phyloP scores from a whole-genome alignment of 2,329 filamentous ascomycete species.

The Ophiostoma perfectum region DNA sequence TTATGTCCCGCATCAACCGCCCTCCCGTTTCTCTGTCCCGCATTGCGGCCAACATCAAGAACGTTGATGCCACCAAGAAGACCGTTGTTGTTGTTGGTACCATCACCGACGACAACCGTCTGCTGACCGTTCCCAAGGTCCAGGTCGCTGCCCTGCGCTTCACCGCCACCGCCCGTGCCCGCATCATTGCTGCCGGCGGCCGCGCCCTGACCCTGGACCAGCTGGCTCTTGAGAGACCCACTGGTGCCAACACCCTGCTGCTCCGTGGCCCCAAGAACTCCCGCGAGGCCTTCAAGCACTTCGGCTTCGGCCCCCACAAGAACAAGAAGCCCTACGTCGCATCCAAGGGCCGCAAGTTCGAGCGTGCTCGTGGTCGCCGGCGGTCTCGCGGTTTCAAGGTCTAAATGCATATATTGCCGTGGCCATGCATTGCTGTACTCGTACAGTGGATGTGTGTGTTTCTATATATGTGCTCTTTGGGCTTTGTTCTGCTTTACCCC shows the following conservation, averaged over 20 bases:
- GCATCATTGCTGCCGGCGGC: conserved; percentile 89
- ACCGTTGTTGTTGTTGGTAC: conserved; percentile 92
- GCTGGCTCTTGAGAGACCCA: conserved; percentile 90
- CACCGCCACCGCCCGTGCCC: conserved; percentile 90
- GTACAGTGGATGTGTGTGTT: too few species aligned
- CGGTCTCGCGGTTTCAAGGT: conserved; percentile 99
- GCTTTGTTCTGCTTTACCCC: neutral
- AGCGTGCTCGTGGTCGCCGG: conserved; percentile 97
- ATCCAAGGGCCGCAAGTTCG: conserved; percentile 99
- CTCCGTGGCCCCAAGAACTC: conserved; percentile 98
- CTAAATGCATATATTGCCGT: conserved; percentile 50
- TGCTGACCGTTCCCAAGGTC: conserved; percentile 84
- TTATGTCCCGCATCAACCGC: conserved; percentile 98
- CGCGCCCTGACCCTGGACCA: conserved; percentile 95
- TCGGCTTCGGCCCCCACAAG: conserved; percentile 95
- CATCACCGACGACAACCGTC: conserved; percentile 96
- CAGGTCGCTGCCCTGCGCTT: conserved; percentile 92
- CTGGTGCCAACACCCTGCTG: conserved; percentile 93
- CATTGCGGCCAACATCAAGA: conserved; percentile 66
- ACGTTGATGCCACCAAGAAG: conserved; percentile 63
- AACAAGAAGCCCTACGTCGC: conserved; percentile 98
- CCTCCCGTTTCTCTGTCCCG: conserved; percentile 91
- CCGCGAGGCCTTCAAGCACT: conserved; percentile 98
- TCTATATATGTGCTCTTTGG: conserved; percentile 2
- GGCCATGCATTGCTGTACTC: too few species aligned